Evolutionary conservation across 2,329 filamentous ascomycete genomes (phyloP), one percentile per base, ranked within the genome.

Genomic region (Catunica adiposa): DNA sequence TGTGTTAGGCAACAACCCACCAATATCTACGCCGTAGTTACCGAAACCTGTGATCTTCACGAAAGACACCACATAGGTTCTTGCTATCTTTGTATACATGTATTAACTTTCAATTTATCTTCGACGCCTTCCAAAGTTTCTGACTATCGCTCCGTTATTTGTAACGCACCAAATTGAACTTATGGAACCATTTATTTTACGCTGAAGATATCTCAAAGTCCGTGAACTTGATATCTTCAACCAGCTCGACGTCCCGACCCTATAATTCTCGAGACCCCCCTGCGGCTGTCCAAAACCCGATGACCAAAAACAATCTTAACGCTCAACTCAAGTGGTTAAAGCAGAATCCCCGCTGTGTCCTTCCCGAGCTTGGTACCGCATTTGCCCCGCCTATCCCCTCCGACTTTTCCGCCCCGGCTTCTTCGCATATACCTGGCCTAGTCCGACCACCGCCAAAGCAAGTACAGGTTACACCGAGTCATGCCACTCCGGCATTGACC

Each of bases 261-360:
- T 34, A 5, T 11, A 5, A 25, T 11, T 25, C 22, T 8, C 34
- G 26, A 38, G n/a, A n/a, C n/a, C n/a, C 20, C 34, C 17, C 51
- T 23, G 31, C 9, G 11, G 44, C 23, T 26, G 22, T 17, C n/a
- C 23, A 22, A 29, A 23, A n/a, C 46, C 75, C 74, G 70, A 80
- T 80, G 77, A 80, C 77, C 70, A 75, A 74, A 65, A 79, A 80
- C 68, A 80, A 80, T 64, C 71, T 80, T 59, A 65, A 67, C 62
- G 72, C 76, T 63, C 75, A 80, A 65, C 68, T 80, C 62, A 69
- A 73, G 62, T 80, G 77, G 77, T 69, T 80, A 63, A 64, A 78
- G 62, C 69, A 70, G 62, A 74, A 76, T 65, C 66, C 69, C 62
- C 63, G 67, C 56, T 64, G 67, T 62, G 66, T 66, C 61, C 68